Evolutionary conservation across 768 basidiomycete species (phyloP).

Genomic region (Lactarius hatsudake): DNA sequence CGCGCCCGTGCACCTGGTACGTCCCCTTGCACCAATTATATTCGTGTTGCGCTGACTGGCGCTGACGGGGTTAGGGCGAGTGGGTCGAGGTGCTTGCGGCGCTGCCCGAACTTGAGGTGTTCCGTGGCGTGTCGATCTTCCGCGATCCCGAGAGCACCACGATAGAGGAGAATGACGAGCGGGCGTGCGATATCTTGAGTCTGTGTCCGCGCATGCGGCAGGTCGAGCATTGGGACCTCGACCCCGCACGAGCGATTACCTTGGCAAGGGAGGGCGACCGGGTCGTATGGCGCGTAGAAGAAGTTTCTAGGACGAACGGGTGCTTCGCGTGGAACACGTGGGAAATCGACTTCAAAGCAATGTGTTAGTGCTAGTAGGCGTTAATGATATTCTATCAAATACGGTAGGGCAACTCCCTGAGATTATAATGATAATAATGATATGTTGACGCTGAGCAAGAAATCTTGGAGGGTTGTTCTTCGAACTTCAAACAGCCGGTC

Average conservation of each 20-base stretch:
- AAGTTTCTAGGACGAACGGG: not conserved
- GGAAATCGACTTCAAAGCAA: not conserved
- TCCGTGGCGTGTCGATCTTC: slow-evolving; percentile 1
- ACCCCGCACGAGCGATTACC: not conserved
- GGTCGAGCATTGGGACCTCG: slow-evolving; percentile 11
- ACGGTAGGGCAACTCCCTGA: no score
- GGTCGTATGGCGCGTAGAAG: not conserved
- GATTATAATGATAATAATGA: no score
- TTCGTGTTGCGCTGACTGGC: not conserved
- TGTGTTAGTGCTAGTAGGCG: not conserved
- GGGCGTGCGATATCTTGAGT: not conserved
- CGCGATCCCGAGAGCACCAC: not conserved
- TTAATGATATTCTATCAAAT: no score
- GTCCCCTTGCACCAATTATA: not conserved
- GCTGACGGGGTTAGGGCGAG: not conserved
- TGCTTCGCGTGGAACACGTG: not conserved
- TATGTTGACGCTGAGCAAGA: no score
- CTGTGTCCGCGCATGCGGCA: not conserved
- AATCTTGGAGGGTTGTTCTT: no score
- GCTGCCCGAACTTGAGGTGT: slow-evolving; percentile 2
- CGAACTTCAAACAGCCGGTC: no score
- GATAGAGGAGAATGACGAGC: slow-evolving; percentile 5
- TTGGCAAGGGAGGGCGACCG: not conserved
- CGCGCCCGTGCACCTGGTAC: not conserved
- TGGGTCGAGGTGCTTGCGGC: not conserved